Conservation (phyloP, 2,329 filamentous ascomycete genomes). For the Colletotrichum godetiae region DNA sequence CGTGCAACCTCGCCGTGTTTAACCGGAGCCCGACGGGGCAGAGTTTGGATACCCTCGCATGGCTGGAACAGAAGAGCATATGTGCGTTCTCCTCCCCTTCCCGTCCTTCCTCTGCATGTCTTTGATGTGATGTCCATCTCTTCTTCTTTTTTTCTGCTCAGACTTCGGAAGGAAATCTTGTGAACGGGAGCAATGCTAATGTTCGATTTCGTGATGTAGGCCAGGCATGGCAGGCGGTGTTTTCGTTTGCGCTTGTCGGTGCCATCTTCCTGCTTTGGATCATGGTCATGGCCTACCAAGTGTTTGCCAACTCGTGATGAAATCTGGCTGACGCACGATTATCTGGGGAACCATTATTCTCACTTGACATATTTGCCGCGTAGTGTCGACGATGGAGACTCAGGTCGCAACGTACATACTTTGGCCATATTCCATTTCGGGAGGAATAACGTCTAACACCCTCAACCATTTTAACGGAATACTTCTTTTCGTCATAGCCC, state of each 20-base stretch:
- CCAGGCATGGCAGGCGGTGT: conserved; percentile 73
- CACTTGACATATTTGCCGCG: too few species aligned
- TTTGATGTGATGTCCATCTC: background rate
- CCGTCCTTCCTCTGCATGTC: background rate
- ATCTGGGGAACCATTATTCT: too few species aligned
- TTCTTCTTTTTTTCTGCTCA: background rate
- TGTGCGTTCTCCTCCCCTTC: conserved; percentile 57
- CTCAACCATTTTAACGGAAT: background rate
- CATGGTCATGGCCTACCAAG: conserved; percentile 75
- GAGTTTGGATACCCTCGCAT: conserved; percentile 67
- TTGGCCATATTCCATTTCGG: background rate
- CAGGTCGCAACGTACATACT: background rate
- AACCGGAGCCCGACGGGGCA: conserved; percentile 61
- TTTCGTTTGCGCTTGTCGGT: conserved; percentile 71
- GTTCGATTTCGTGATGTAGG: conserved; percentile 50
- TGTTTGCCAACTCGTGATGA: conserved; percentile 56
- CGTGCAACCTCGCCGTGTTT: conserved; percentile 70
- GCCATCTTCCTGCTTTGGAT: conserved; percentile 73
- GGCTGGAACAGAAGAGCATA: conserved; percentile 72
- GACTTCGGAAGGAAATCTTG: too few species aligned
- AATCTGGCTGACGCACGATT: background rate
- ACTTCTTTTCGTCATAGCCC: background rate
- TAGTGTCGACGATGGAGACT: background rate
- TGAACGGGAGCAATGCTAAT: background rate
- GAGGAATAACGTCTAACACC: background rate